Evolutionary conservation across 108 stramenopile genomes (phyloP), one percentile per base, ranked within the genome.

Genomic region (Aurantiochytrium sp.): DNA sequence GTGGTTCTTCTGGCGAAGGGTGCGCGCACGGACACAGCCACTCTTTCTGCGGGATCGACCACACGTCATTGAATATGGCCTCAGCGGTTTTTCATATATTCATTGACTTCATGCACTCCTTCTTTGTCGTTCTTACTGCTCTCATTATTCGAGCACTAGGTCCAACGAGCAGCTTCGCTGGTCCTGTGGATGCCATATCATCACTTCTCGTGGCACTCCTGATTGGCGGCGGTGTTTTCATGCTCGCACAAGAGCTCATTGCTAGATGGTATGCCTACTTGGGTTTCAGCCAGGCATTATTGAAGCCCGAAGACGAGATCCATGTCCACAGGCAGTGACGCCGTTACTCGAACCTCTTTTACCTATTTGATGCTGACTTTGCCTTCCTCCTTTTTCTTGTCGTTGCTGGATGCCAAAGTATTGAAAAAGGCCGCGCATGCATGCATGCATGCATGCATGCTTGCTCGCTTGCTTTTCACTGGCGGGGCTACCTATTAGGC

Each of bases 61-160:
- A 83, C 76, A 83, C 76, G 44, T 83, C 76, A 16, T 45, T 83
- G 6, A 83, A 83, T 23, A 83, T 83, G 76, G 76, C 76, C n/a
- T 83, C 76, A 16, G 76, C 76, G 6, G 76, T 83, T 43, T 83
- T 83, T 4, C 76, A 83, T 35, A 83, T 83, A 28, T 83, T 83
- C 51, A 53, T 83, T 12, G 76, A 83, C 76, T 83, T 83, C 49
- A 53, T 83, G 76, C 76, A 83, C 51, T 83, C 76, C 49, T 83
- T 83, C 25, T 83, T 53, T 23, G 76, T 83, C 2, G 76, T 83
- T 6, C 18, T 83, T 6, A 83, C 76, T 28, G 76, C 76, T 6
- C 76, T 83, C 51, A 25, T 83, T 53, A 47, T 83, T 4, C 45
- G 51, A 28, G 76, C 19, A 12, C n/a, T 83, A 6, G 76, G 76